Conservation (phyloP, 495 filamentous ascomycete species). For the Penicillium canariense region DNA sequence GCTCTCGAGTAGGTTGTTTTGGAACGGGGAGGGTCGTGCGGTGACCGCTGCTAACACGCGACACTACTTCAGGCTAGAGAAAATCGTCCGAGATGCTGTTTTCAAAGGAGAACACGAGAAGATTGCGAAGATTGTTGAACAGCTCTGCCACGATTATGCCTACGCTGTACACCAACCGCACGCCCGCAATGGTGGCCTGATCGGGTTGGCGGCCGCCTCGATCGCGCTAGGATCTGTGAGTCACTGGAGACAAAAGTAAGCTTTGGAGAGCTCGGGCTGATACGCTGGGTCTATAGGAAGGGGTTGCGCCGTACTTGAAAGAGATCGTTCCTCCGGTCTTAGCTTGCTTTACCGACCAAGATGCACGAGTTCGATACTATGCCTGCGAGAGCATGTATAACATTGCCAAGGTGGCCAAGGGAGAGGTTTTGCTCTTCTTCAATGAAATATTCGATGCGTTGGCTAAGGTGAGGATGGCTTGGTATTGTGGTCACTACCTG, state of each 20-base stretch:
- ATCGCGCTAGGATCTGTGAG: conserved; percentile 91
- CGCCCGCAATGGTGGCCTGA: conserved; percentile 93
- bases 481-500: too few species aligned
- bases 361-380: conserved; percentile 97
- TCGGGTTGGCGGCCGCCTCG: conserved; percentile 92
- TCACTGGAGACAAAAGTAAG: conserved; percentile 18
- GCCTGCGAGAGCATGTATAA: conserved; percentile 99
- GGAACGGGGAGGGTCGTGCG: not conserved
- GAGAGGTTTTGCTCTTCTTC: conserved; percentile 93
- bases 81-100: conserved; percentile 81
- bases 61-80: conserved; percentile 66
- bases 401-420: conserved; percentile 98
- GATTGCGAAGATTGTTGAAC: conserved; percentile 83
- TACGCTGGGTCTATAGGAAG: conserved; percentile 52
- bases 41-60: conserved; percentile 13
- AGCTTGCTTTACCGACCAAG: conserved; percentile 98
- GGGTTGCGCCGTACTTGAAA: conserved; percentile 86
- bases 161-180: conserved; percentile 98
- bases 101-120: conserved; percentile 70
- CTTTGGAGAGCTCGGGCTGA: conserved; percentile 22
- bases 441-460: conserved; percentile 97
- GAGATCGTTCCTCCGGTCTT: conserved; percentile 95
- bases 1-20: conserved; percentile 80
- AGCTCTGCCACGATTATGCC: conserved; percentile 96
- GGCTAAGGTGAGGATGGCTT: conserved; percentile 68